A percentile compares a stretch with the other conserved stretches of the same genome.
These are phyloP conservation scores for Omphalotus guepiniiformis DNA, from an alignment of 768 basidiomycete species.

Conservation along the genomic window DNA sequence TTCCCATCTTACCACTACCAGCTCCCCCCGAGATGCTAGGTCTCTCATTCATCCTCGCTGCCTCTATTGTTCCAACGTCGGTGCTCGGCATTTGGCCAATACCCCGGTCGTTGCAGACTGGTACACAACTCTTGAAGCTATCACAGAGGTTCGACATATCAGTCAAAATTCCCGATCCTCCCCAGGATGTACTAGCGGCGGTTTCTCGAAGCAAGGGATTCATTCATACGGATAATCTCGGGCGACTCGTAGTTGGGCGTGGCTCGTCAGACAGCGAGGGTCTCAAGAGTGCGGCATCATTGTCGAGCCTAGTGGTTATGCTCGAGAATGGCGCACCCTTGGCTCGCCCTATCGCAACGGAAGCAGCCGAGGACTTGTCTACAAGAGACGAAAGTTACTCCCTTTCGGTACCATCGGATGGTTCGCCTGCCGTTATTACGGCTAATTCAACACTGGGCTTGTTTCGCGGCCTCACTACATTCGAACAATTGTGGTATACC, in stretches of 20 bases:
- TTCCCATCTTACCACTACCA: too few relatives aligned
- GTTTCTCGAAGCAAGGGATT: slow-evolving; percentile 41
- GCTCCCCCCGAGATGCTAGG: too few relatives aligned
- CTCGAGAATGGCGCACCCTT: slow-evolving; percentile 25
- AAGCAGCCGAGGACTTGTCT: slow-evolving; percentile 47
- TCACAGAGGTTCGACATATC: slow-evolving; percentile 48
- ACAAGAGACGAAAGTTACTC: slow-evolving; percentile 57
- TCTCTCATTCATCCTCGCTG: too few relatives aligned
- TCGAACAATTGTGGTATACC: slow-evolving; percentile 66
- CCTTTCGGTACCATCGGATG: slow-evolving; percentile 50
- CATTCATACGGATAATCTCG: slow-evolving; percentile 51
- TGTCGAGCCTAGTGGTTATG: slow-evolving; percentile 41
- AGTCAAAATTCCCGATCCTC: slow-evolving; percentile 37
- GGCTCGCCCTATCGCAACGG: slow-evolving; percentile 44
- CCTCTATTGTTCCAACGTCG: too few relatives aligned
- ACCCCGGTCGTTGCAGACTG: slow-evolving; percentile 41
- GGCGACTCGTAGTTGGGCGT: slow-evolving; percentile 55
- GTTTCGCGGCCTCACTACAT: slow-evolving; percentile 72
- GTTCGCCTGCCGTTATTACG: slow-evolving; percentile 46
- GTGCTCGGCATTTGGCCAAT: slow-evolving; percentile 41
- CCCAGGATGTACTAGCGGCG: slow-evolving; percentile 57
- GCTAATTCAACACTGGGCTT: slow-evolving; percentile 67
- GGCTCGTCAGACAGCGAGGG: slow-evolving; percentile 41
- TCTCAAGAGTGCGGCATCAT: slow-evolving; percentile 34
- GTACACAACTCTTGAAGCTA: slow-evolving; percentile 41